Percentiles rank a stretch among this genome's conserved stretches.
Evolutionary conservation across 441 rosid species (phyloP).

Genomic region (Corymbia citriodora): DNA sequence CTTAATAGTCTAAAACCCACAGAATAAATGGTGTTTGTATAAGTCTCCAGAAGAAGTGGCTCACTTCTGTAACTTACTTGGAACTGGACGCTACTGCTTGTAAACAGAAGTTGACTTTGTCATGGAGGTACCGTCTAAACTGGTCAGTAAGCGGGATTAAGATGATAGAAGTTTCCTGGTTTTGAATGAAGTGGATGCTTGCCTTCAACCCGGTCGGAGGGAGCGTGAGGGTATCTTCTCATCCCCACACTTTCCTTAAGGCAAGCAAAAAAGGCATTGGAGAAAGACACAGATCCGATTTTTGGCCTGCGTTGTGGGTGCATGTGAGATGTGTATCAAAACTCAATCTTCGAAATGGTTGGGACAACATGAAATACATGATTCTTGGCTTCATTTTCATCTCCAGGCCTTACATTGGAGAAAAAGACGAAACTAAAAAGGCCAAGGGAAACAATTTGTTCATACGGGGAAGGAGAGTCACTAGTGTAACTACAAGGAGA

Average conservation of each 20-base stretch:
- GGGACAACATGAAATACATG: background rate
- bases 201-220: background rate
- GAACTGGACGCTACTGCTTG: background rate
- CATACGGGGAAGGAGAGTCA: background rate
- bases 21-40: background rate
- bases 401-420: background rate
- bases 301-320: background rate
- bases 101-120: slow-evolving; percentile 80
- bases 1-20: background rate
- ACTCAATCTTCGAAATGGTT: background rate
- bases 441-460: background rate
- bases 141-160: slow-evolving; percentile 72
- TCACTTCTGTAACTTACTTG: background rate
- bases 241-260: background rate
- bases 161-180: slow-evolving; percentile 30
- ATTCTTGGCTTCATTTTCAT: background rate
- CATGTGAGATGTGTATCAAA: background rate
- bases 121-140: slow-evolving; percentile 90
- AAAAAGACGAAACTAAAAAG: background rate
- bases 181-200: too few relatives aligned
- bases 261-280: background rate
- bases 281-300: background rate
- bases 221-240: background rate
- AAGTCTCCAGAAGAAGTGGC: background rate
- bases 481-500: background rate